Conservation (phyloP, 208 protist genomes). For the Leishmania gerbilli region DNA sequence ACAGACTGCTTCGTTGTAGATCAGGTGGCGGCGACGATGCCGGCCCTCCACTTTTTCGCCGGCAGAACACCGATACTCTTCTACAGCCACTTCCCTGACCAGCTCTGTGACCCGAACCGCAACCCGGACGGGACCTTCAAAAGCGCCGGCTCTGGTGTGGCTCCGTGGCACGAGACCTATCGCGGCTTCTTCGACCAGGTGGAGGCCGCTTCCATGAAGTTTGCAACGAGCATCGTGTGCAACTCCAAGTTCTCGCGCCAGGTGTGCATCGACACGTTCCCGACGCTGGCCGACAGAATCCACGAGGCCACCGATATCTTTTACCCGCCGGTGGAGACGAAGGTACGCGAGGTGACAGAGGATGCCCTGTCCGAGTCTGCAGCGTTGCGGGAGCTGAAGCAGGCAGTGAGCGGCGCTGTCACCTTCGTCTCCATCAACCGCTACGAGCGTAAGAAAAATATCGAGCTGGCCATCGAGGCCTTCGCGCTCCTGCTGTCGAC, state of each 20-base stretch:
- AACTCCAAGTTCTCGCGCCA: constrained; percentile 82
- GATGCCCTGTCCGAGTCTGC: constrained; percentile 6
- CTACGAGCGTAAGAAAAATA: constrained; percentile 98
- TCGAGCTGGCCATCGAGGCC: constrained; percentile 91
- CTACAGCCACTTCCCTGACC: constrained; percentile 99
- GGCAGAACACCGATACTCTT: constrained; percentile 91
- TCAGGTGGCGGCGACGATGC: constrained; percentile 93
- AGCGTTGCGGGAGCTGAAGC: constrained; percentile 18
- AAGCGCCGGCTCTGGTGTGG: not conserved
- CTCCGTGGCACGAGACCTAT: constrained; percentile 71
- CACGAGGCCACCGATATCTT: constrained; percentile 55
- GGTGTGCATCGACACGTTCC: constrained; percentile 61
- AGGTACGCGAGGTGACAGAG: constrained; percentile 8
- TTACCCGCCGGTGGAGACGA: constrained; percentile 71
- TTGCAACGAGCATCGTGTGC: constrained; percentile 68
- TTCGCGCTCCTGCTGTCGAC: constrained; percentile 50
- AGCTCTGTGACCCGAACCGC: constrained; percentile 87
- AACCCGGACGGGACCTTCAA: constrained; percentile 42
- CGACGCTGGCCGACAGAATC: constrained; percentile 40
- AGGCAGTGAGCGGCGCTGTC: constrained; percentile 23
- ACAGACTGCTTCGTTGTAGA: constrained; percentile 92
- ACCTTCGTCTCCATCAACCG: constrained; percentile 97
- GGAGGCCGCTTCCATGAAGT: constrained; percentile 58
- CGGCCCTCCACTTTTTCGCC: constrained; percentile 65
- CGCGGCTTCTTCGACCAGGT: constrained; percentile 89